phyloP scores from a whole-genome alignment of 306 rosid genomes.

The Hylodesmum podocarpum region DNA sequence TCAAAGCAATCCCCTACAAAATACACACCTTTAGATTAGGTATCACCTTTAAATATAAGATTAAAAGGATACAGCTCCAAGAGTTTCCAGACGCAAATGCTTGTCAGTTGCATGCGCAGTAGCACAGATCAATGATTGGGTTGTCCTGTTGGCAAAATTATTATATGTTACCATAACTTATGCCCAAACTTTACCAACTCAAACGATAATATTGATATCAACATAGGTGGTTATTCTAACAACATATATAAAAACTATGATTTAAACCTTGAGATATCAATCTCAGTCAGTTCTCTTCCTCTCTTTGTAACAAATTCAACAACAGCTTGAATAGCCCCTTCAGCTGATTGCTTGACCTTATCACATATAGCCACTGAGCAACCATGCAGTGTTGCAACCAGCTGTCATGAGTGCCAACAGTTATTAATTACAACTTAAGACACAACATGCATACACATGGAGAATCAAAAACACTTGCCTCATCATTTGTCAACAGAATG shows the following conservation, averaged over 20 bases:
- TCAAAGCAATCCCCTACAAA: no score
- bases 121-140: slow-evolving; percentile 88
- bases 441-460: background rate
- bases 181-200: slow-evolving; percentile 24
- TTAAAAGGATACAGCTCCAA: slow-evolving; percentile 92
- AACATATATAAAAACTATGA: slow-evolving; percentile 21
- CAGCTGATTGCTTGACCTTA: slow-evolving; percentile 92
- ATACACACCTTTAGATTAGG: background rate
- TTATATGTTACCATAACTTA: slow-evolving; percentile 32
- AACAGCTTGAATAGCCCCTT: slow-evolving; percentile 95
- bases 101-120: slow-evolving; percentile 73
- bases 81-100: slow-evolving; percentile 83
- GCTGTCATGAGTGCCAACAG: slow-evolving; percentile 46
- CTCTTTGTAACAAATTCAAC: slow-evolving; percentile 80
- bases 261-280: slow-evolving; percentile 82
- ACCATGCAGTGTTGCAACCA: slow-evolving; percentile 82
- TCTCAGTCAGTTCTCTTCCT: slow-evolving; percentile 74
- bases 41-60: background rate
- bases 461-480: slow-evolving; percentile 49
- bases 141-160: slow-evolving; percentile 62
- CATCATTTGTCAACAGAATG: slow-evolving; percentile 75
- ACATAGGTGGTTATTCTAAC: slow-evolving; percentile 3
- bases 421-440: slow-evolving; percentile 8
- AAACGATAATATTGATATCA: background rate
- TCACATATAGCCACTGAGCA: slow-evolving; percentile 86